Percentiles rank a stretch among this genome's conserved stretches.
These are phyloP conservation scores for Prinsepia uniflora DNA, from an alignment of 306 rosid genomes.

Conservation along the genomic window DNA sequence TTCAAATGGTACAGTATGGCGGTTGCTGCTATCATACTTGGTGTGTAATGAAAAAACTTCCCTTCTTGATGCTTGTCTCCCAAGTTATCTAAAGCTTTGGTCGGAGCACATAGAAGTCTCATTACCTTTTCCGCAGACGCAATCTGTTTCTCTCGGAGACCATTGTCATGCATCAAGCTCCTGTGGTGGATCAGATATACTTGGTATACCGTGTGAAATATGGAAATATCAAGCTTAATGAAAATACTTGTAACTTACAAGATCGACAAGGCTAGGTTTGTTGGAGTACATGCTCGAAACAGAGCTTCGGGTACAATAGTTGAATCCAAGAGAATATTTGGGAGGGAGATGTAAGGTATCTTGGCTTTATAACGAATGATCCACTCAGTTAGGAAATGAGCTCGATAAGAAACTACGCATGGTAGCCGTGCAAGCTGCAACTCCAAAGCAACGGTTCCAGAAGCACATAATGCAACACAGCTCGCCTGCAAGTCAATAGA, in stretches of 20 bases:
- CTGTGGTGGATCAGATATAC: constrained; percentile 37
- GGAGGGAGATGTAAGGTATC: constrained; percentile 68
- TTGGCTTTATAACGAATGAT: constrained; percentile 56
- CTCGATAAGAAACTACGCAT: constrained; percentile 78
- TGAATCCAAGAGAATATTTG: constrained; percentile 75
- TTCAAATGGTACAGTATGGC: constrained; percentile 47
- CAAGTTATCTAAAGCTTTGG: constrained; percentile 22
- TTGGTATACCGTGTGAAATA: neutral
- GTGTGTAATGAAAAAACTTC: constrained; percentile 31
- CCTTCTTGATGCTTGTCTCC: constrained; percentile 20
- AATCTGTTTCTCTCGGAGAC: constrained; percentile 54
- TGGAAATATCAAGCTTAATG: neutral
- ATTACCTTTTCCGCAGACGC: constrained; percentile 56
- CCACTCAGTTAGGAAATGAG: constrained; percentile 85
- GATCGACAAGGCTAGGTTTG: constrained; percentile 49
- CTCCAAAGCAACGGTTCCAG: constrained; percentile 83
- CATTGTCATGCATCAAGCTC: constrained; percentile 40
- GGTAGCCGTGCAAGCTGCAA: constrained; percentile 84
- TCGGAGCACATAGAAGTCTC: constrained; percentile 54
- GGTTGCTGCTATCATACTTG: constrained; percentile 73
- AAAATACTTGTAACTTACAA: constrained; percentile 30
- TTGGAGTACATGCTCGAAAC: constrained; percentile 56
- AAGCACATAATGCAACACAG: constrained; percentile 77
- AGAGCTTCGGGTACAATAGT: constrained; percentile 80
- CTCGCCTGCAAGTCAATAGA: constrained; percentile 60